Base-by-base conservation (phyloP, 108 stramenopile species). In the Conticribra guillardii region DNA sequence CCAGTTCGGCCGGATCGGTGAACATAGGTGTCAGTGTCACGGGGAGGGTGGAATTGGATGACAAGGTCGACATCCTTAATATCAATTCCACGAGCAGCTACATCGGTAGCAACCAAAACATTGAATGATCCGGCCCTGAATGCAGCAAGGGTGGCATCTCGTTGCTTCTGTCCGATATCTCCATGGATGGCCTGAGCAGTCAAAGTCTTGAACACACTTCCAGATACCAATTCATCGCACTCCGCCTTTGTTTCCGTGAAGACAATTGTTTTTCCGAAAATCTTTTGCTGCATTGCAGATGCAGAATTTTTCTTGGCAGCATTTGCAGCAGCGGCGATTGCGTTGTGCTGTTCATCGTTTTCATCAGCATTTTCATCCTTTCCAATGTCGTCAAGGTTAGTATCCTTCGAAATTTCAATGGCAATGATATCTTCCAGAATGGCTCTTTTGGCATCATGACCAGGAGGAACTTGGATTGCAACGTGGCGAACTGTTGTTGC, bases 21-120 rank as follows among this genome's bases (percentile, higher is more conserved):
- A 14, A 99, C 98, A 58, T 98, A 98, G 27, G 91, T 91, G 64
- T 96, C 94, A 54, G 89, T 84, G 73, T 96, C 96, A 46, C 90
- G 86, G 16, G 99, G 98, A 30, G 98, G 97, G 61, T 95, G 84
- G 53, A 94, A 85, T 70, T 98, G 96, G 52, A 99, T 83, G 26
- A 99, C 98, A 57, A 98, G 87, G 65, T 99, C 98, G 24, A 99
- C 98, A 56, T 96, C 93, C 44, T 92, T 81, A 71, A 99, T 98
- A 80, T 99, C 98, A 70, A 99, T 97, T 23, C 99, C 99, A 32
- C 99, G 85, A 19, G 99, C 99, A 26, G 99, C 99, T 17, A 99
- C 99, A 79, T 99, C 99, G 0, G 99, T 99, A 0, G 99, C 99
- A 16, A 99, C 97, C 58, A 99, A 84, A 14, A 99, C 98, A 69